Percentiles rank a stretch among this genome's conserved stretches.
Evolutionary conservation across 768 basidiomycete species (phyloP).

Genomic region (Gymnopilus dilepis): DNA sequence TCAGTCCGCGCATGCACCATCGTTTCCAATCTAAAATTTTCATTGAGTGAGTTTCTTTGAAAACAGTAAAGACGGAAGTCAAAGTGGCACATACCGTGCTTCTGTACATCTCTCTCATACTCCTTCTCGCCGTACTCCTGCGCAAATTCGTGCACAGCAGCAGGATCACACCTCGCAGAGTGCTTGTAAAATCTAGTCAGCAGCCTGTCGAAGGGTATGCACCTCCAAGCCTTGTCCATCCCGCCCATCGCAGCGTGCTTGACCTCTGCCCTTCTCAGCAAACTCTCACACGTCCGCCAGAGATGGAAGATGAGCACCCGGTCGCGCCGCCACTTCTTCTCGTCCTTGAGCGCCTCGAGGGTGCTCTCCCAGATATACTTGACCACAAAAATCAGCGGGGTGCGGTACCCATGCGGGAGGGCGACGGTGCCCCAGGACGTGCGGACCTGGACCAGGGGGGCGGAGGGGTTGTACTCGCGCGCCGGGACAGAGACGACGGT

Average conservation of each 20-base stretch:
- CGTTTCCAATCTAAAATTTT: constrained; percentile 40
- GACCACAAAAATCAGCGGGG: constrained; percentile 49
- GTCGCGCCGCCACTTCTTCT: constrained; percentile 37
- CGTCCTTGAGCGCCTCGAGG: constrained; percentile 30
- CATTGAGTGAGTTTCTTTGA: background rate
- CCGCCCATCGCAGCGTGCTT: constrained; percentile 23
- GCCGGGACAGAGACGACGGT: constrained; percentile 28
- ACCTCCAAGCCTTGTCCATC: constrained; percentile 46
- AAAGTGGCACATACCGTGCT: constrained; percentile 34
- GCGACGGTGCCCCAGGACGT: constrained; percentile 24
- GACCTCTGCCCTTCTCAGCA: constrained; percentile 39
- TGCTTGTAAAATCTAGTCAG: constrained; percentile 45
- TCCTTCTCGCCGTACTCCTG: constrained; percentile 43
- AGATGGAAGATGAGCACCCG: constrained; percentile 48
- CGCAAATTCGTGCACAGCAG: constrained; percentile 40
- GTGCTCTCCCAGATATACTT: constrained; percentile 49
- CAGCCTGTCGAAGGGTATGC: constrained; percentile 47
- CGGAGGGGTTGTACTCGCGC: constrained; percentile 24
- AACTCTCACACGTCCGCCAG: constrained; percentile 38
- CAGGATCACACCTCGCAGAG: constrained; percentile 43
- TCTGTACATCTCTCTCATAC: constrained; percentile 42
- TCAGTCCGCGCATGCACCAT: constrained; percentile 42
- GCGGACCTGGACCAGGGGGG: constrained; percentile 23
- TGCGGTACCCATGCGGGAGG: constrained; percentile 45
- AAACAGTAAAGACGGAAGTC: background rate